Evolutionary conservation across 148 eudicot species (phyloP), one percentile per base, ranked within the genome.

Genomic region (Silene latifolia): DNA sequence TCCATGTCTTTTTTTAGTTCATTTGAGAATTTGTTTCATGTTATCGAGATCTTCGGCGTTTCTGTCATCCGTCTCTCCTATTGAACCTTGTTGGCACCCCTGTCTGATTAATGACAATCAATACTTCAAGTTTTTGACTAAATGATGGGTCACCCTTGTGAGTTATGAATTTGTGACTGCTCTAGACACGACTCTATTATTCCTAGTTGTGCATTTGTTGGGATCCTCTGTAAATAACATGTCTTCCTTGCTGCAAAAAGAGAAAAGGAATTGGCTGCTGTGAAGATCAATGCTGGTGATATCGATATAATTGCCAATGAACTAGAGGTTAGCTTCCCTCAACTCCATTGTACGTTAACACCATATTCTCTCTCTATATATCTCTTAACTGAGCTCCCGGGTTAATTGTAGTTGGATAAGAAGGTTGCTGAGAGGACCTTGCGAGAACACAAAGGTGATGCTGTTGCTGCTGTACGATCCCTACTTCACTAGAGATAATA

Each of bases 401-500:
- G 17, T 7, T 66, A 18, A 25, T 2, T 21, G 69, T 87, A 94
- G 98, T 64, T 94, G 85, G 97, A 94, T 82, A 94, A 87, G 84
- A 94, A 94, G 87, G 93, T 94, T 74, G 98, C 98, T 8, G 97
- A 94, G 77, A 88, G 97, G 79, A 90, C 93, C 47, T 81, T 94
- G 71, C 86, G 97, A n/a, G 98, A 94, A 84, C 98, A 90, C 87
- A 94, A 94, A 83, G 97, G 98, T 35, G 92, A 94, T 82, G 95
- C 98, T 32, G 97, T 93, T 65, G 91, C 98, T 54, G 98, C 98
- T 15, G 80, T 93, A 56, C 84, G 92, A 60, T 76, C 86, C 75
- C 83, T 91, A 76, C 86, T 91, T 77, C 83, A 78, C 71, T 84
- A 83, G 75, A 80, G 64, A 57, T 21, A 3, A 3, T 23, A 12